These are phyloP conservation scores for Aspergillus fructus DNA, from an alignment of 2,329 filamentous ascomycete species.

Conservation along the genomic window DNA sequence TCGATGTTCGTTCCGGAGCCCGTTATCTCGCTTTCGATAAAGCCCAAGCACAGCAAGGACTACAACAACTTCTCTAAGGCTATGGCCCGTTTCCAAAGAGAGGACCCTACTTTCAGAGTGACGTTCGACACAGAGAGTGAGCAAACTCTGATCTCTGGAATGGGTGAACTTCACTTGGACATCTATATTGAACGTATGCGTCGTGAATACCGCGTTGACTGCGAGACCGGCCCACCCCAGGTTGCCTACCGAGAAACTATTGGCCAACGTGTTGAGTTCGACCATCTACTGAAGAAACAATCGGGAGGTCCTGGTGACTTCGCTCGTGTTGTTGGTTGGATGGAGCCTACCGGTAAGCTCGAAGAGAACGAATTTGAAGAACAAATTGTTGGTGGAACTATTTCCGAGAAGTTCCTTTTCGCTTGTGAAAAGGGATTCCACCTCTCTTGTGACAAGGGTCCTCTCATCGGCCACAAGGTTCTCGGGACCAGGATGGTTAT, in stretches of 20 bases:
- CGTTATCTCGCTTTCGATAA: constrained; percentile 97
- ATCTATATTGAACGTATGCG: constrained; percentile 97
- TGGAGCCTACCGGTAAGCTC: constrained; percentile 77
- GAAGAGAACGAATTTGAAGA: constrained; percentile 81
- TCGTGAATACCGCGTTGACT: constrained; percentile 95
- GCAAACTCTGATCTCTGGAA: constrained; percentile 96
- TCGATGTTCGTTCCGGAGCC: constrained; percentile 97
- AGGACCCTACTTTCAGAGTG: constrained; percentile 96
- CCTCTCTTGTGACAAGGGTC: constrained; percentile 77
- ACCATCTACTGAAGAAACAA: constrained; percentile 93
- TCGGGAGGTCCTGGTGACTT: constrained; percentile 94
- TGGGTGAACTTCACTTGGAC: constrained; percentile 95
- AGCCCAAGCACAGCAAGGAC: constrained; percentile 90
- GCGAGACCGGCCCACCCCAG: constrained; percentile 91
- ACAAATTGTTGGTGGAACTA: constrained; percentile 82
- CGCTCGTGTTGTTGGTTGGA: constrained; percentile 84
- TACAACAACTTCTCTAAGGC: constrained; percentile 95
- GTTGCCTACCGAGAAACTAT: constrained; percentile 97
- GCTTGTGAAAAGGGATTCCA: constrained; percentile 96
- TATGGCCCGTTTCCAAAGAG: constrained; percentile 97
- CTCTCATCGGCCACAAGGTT: constrained; percentile 88
- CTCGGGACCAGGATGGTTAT: constrained; percentile 88
- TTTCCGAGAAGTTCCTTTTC: constrained; percentile 92
- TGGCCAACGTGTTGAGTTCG: constrained; percentile 74
- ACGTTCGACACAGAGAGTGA: constrained; percentile 88